phyloP scores from a whole-genome alignment of 1,284 basidiomycete species.

The Naganishia cerealis region DNA sequence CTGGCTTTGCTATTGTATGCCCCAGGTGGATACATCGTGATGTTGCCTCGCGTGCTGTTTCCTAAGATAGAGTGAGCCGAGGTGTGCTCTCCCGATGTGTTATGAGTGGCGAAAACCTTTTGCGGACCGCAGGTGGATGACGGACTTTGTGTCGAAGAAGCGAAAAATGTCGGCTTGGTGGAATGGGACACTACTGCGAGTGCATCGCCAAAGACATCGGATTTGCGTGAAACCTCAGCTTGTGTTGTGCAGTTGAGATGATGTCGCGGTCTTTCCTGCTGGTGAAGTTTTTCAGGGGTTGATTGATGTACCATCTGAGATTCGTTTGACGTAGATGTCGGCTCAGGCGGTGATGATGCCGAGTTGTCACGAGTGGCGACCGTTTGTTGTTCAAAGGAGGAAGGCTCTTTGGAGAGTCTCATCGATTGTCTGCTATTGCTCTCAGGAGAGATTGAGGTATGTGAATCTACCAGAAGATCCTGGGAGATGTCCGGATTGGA shows the following conservation, averaged over 20 bases:
- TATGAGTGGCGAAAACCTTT: not conserved
- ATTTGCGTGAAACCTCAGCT: not conserved
- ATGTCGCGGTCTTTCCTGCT: not conserved
- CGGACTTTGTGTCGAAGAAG: not conserved
- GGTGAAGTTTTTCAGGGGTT: not conserved
- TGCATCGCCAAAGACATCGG: slow-evolving; percentile 19
- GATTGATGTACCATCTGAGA: not conserved
- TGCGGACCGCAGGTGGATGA: not conserved
- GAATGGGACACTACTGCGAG: not conserved
- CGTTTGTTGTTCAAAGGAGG: not conserved
- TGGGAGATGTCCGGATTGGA: not conserved
- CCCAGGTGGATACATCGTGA: slow-evolving; percentile 5
- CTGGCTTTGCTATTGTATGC: not conserved
- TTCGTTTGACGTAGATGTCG: not conserved
- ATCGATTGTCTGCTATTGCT: not conserved
- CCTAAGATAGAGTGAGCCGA: not conserved
- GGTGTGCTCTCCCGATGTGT: not conserved
- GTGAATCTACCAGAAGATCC: not conserved
- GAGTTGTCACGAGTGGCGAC: not conserved
- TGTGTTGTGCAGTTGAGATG: not conserved
- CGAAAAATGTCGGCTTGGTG: not conserved
- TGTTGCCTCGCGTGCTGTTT: not conserved
- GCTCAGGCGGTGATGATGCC: not conserved
- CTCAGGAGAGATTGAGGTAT: not conserved
- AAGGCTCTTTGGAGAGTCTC: not conserved